phyloP scores from a whole-genome alignment of 495 filamentous ascomycete genomes.

The Penicillium lividum region DNA sequence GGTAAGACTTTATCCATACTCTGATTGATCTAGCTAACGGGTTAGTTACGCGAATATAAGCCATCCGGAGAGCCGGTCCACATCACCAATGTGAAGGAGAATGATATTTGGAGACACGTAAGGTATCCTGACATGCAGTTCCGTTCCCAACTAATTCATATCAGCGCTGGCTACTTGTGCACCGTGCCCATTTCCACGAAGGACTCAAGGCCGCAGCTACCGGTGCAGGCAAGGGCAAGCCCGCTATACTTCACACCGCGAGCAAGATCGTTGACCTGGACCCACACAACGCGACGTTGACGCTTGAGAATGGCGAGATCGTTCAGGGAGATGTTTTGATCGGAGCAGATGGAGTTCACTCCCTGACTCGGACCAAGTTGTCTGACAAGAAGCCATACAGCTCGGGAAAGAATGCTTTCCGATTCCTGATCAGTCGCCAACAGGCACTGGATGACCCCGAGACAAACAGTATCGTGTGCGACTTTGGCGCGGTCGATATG shows the following conservation, averaged over 20 bases:
- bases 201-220: conserved; percentile 46
- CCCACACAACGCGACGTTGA: conserved; percentile 40
- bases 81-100: conserved; percentile 34
- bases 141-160: background rate
- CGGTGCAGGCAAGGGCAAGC: conserved; percentile 36
- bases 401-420: conserved; percentile 59
- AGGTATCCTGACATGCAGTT: conserved; percentile 3
- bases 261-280: conserved; percentile 49
- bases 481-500: conserved; percentile 46
- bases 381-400: conserved; percentile 38
- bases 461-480: conserved; percentile 40
- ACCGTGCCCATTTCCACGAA: conserved; percentile 52
- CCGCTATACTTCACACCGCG: conserved; percentile 43
- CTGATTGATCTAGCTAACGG: conserved; percentile 2
- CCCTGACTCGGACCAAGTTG: conserved; percentile 47
- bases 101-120: conserved; percentile 42
- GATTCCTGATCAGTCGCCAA: conserved; percentile 55
- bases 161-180: conserved; percentile 53
- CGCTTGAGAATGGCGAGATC: conserved; percentile 36
- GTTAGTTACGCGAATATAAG: conserved; percentile 33
- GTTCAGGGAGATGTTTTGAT: conserved; percentile 49
- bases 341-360: conserved; percentile 57
- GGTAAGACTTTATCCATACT: conserved; percentile 15
- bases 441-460: conserved; percentile 47
- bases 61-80: conserved; percentile 36